Evolutionary conservation across 2,329 filamentous ascomycete genomes (phyloP).

Genomic region (Ceratocystis harringtonii): DNA sequence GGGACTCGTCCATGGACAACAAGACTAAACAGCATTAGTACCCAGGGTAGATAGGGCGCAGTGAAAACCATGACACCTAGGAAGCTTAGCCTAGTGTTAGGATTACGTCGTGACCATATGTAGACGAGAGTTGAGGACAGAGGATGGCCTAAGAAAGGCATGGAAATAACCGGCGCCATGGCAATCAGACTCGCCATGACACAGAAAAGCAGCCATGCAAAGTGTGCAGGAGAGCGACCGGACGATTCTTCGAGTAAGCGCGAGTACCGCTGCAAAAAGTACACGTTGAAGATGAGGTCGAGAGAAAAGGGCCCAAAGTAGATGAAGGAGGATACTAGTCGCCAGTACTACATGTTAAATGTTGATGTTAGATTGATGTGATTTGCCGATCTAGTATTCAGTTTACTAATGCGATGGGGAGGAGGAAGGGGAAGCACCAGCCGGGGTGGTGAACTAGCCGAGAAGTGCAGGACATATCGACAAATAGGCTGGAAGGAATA

Average conservation of each 20-base stretch:
- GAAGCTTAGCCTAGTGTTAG: slow-evolving; percentile 78
- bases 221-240: slow-evolving; percentile 80
- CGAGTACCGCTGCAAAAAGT: slow-evolving; percentile 94
- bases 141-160: slow-evolving; percentile 88
- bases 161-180: slow-evolving; percentile 73
- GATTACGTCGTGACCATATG: slow-evolving; percentile 93
- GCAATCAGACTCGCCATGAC: slow-evolving; percentile 63
- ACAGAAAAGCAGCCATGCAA: slow-evolving; percentile 87
- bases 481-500: no score
- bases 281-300: slow-evolving; percentile 92
- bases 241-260: slow-evolving; percentile 88
- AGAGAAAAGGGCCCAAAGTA: slow-evolving; percentile 93
- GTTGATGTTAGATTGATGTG: slow-evolving; percentile 6
- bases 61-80: slow-evolving; percentile 81
- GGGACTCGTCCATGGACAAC: slow-evolving; percentile 81
- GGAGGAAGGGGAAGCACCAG: not conserved
- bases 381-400: no score
- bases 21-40: slow-evolving; percentile 81
- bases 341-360: slow-evolving; percentile 60
- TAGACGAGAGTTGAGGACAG: slow-evolving; percentile 89
- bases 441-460: not conserved
- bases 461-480: not conserved
- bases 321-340: slow-evolving; percentile 86
- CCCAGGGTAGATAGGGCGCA: slow-evolving; percentile 90
- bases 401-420: not conserved